phyloP scores from a whole-genome alignment of 2,329 filamentous ascomycete species.

The Pleurostoma richardsiae region DNA sequence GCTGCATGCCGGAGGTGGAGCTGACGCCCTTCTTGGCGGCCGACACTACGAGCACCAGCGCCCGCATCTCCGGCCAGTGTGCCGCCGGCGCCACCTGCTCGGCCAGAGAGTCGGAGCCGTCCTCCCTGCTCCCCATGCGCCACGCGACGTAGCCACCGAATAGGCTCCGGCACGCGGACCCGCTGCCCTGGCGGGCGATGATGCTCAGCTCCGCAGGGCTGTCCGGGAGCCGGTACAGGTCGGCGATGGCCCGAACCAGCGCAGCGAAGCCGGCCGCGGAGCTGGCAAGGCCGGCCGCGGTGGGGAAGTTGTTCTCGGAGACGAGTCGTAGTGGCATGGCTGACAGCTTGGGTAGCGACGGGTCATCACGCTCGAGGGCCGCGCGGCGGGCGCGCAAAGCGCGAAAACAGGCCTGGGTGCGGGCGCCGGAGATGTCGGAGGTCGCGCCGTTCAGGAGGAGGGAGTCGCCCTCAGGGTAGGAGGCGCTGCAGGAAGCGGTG shows the following conservation, averaged over 20 bases:
- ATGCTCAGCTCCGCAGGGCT: constrained; percentile 78
- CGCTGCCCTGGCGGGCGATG: constrained; percentile 89
- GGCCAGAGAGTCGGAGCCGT: constrained; percentile 83
- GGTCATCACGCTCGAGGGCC: constrained; percentile 65
- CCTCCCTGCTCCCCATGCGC: constrained; percentile 69
- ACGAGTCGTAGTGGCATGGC: constrained; percentile 76
- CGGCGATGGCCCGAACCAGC: constrained; percentile 77
- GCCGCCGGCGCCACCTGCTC: constrained; percentile 81
- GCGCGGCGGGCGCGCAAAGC: constrained; percentile 75
- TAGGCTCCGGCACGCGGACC: constrained; percentile 86
- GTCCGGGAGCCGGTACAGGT: constrained; percentile 82
- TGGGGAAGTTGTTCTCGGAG: constrained; percentile 98
- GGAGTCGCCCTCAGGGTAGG: constrained; percentile 61
- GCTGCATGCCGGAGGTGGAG: constrained; percentile 93
- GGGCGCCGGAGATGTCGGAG: constrained; percentile 80
- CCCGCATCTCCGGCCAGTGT: constrained; percentile 95
- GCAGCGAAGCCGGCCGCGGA: constrained; percentile 67
- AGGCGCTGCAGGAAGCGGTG: constrained; percentile 81
- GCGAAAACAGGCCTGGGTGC: constrained; percentile 91
- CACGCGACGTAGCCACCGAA: constrained; percentile 97
- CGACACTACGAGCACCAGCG: constrained; percentile 83
- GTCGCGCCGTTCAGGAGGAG: constrained; percentile 79
- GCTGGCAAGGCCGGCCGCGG: constrained; percentile 80
- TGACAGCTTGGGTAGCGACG: constrained; percentile 77
- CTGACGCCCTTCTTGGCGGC: constrained; percentile 95